Base-by-base conservation (phyloP, 2,329 filamentous ascomycete species). In the Colletotrichum camelliae region DNA sequence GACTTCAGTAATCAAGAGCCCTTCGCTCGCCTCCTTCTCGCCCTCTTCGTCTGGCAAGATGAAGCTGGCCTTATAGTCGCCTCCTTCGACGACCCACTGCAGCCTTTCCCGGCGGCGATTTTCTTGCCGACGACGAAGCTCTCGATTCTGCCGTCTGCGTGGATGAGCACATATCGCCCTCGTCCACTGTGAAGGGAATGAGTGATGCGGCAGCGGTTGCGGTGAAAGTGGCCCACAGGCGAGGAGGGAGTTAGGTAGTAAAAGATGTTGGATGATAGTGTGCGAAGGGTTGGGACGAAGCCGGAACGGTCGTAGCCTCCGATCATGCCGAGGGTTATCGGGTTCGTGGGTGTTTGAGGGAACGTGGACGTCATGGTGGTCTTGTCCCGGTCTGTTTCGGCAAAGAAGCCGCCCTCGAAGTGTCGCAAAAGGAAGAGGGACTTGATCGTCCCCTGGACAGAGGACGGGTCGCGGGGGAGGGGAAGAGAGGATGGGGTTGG, bases 51-150 rank as follows among this genome's bases (percentile, higher is more conserved):
- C 79, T 2, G 88, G 86, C 37, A 93, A 81, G 72, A 94, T 80
- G 82, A 89, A 93, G 79, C 88, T 92, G 13, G 89, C 90, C 83
- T 94, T 94, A 81, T 89, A 94, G 81, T 91, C 91, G 6, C 91
- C 92, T 0, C 93, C 92, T 69, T 93, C 91, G 9, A 95, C 92
- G 75, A 93, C 86, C 93, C 93, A 94, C 81, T 94, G 91, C 80
- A 93, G 77, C 81, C 81, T 89, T 85, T 94, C 93, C 92, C 93
- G 1, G 80, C 82, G 5, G 84, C 85, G 7, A 94, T 84, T 80
- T 93, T 84, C 15, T 85, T 86, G 0, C 92, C 93, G 1, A 94
- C 93, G 5, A 92, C 82, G 78, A 93, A 94, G 8, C 86, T 89
- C 83, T 94, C 92, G n/a, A 94, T 82, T 18, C 87, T 83, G 60